A percentile compares a stretch with the other conserved stretches of the same genome.
These are phyloP conservation scores for Paramarasmius palmivorus DNA, from an alignment of 1,284 basidiomycete genomes.

Conservation along the genomic window DNA sequence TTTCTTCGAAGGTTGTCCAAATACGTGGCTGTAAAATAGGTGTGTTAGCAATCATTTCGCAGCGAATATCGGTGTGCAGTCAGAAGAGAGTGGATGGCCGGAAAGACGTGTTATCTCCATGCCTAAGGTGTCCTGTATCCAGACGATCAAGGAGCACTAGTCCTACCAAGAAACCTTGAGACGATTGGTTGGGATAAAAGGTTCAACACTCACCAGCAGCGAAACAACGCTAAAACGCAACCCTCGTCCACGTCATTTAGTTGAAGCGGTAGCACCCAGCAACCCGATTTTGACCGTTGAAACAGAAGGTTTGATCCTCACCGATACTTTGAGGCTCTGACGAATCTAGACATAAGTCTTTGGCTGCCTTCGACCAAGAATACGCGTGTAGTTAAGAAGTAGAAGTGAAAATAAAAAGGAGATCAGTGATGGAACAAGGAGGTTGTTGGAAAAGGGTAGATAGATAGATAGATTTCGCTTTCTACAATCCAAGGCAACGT, in stretches of 20 bases:
- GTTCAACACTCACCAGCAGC: background rate
- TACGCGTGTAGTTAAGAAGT: background rate
- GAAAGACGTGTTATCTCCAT: slow-evolving; percentile 9
- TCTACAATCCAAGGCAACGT: too few species aligned
- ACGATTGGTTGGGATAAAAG: too few species aligned
- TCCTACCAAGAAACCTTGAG: too few species aligned
- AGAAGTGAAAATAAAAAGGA: background rate
- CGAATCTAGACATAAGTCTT: slow-evolving; percentile 66
- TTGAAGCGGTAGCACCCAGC: slow-evolving; percentile 13
- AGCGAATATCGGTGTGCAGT: slow-evolving; percentile 1
- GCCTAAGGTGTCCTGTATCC: too few species aligned
- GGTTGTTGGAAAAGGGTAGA: too few species aligned
- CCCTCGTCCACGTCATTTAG: slow-evolving; percentile 2
- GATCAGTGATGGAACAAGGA: too few species aligned
- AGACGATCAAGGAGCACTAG: too few species aligned
- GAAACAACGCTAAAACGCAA: slow-evolving; percentile 6
- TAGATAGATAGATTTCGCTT: too few species aligned
- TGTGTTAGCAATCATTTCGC: slow-evolving; percentile 9
- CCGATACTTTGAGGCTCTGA: slow-evolving; percentile 75
- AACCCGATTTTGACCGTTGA: slow-evolving; percentile 8
- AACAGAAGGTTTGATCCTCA: slow-evolving; percentile 33
- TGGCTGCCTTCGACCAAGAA: background rate
- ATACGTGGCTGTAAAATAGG: slow-evolving; percentile 73
- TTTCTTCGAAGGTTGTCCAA: slow-evolving; percentile 83
- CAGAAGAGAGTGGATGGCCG: background rate